Evolutionary conservation across 1,284 basidiomycete species (phyloP), one percentile per base, ranked within the genome.

Genomic region (Gymnopus androsaceus): DNA sequence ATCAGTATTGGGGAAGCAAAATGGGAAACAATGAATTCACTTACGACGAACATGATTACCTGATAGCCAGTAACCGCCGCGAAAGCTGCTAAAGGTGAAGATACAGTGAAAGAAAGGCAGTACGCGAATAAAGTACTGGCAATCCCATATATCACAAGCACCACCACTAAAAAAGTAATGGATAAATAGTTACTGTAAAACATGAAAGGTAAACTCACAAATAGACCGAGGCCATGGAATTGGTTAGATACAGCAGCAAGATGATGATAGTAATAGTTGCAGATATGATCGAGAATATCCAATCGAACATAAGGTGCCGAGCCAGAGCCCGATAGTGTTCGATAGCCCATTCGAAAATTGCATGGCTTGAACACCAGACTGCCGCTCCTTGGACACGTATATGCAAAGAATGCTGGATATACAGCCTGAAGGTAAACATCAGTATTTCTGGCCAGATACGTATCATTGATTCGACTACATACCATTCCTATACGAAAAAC

Each of bases 231-330:
- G 0, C 83, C 88, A 58, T 83, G 75, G 67, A 94, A 92, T 61
- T 90, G 84, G 56, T 80, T 74, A 0, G 82, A 77, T 3, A 69
- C 76, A 3, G 71, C 69, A 2, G 83, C 82, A 61, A 88, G 9
- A 91, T 67, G 42, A 90, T 77, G 15, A 80, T 75, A 44, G 91
- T 79, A 42, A 88, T 70, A 0, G 84, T 84, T 0, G 87, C 76
- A 15, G 81, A 68, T 31, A 87, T 67, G 15, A 85, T 55, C 2
- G 82, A 77, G 61, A 82, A 80, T 3, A 88, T 79, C 0, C 83
- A 74, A 65, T 93, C 91, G 68, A 88, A 90, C 61, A 88, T 72
- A 5, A 92, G 75, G 69, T 93, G 90, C 90, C 90, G 1, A 92
- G 73, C 90, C 90, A 92, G 23, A 92, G 74, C 0, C 87, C 88